Evolutionary conservation across 2,329 filamentous ascomycete species (phyloP).

Genomic region (Ramularia endophylla): DNA sequence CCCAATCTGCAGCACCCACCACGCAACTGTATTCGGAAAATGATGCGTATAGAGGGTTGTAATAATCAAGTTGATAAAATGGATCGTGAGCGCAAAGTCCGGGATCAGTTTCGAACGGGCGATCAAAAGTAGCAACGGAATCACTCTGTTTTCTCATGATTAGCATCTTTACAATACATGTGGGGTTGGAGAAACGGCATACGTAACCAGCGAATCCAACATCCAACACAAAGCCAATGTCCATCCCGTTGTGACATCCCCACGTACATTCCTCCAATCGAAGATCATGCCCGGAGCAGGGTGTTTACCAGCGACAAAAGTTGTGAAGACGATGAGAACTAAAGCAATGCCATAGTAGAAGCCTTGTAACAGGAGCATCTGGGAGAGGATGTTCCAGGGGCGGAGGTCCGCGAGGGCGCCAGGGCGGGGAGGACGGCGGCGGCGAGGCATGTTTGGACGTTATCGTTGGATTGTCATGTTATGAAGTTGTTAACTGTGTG

Average conservation of each 20-base stretch:
- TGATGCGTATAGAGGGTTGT: conserved; percentile 72
- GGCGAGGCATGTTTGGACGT: conserved; percentile 39
- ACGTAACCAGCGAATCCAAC: conserved; percentile 60
- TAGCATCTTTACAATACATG: no score
- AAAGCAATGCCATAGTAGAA: conserved; percentile 59
- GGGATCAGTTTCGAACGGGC: conserved; percentile 88
- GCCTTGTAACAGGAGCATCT: conserved; percentile 59
- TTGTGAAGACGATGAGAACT: conserved; percentile 61
- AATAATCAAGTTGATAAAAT: conserved; percentile 72
- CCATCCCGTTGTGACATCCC: conserved; percentile 65
- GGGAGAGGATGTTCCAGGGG: conserved; percentile 59
- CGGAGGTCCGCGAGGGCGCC: conserved; percentile 62
- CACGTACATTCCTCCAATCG: conserved; percentile 57
- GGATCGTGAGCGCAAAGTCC: conserved; percentile 87
- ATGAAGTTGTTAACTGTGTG: no score
- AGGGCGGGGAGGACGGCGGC: conserved; percentile 57
- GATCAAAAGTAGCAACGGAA: conserved; percentile 77
- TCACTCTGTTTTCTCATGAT: conserved; percentile 60
- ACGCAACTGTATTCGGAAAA: conserved; percentile 71
- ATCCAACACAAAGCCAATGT: conserved; percentile 63
- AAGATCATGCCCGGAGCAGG: conserved; percentile 56
- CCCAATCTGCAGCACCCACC: conserved; percentile 69
- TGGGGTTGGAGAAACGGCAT: no score
- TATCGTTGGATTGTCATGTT: background rate
- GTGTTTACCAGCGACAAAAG: conserved; percentile 57